A percentile compares a stretch with the other conserved stretches of the same genome.
Evolutionary conservation across 805 yeast genomes (phyloP).

Genomic region (Candida manassasensis): DNA sequence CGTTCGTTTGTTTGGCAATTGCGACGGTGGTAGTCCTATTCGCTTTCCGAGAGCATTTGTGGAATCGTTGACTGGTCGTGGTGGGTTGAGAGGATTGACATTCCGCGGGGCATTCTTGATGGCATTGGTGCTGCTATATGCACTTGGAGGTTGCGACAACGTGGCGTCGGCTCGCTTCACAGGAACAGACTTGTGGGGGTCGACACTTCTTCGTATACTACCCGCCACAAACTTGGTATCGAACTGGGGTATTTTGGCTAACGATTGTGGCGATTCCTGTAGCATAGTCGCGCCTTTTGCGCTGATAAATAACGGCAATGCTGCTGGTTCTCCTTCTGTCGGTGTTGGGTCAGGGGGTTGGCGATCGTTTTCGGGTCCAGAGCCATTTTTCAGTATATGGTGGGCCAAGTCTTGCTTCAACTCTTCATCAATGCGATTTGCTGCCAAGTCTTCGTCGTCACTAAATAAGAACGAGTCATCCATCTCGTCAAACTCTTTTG

Average conservation of each 20-base stretch:
- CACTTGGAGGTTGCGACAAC: not conserved
- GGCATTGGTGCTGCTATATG: slow-evolving; percentile 3
- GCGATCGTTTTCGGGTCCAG: not conserved
- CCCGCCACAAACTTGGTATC: slow-evolving; percentile 49
- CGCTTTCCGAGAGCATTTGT: slow-evolving; percentile 20
- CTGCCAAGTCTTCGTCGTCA: slow-evolving; percentile 22
- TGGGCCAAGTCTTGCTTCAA: slow-evolving; percentile 7
- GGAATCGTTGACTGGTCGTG: not conserved
- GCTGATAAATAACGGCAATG: slow-evolving; percentile 45
- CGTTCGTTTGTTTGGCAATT: slow-evolving; percentile 12
- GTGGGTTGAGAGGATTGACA: slow-evolving; percentile 6
- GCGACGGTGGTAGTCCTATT: slow-evolving; percentile 33
- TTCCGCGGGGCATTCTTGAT: slow-evolving; percentile 5
- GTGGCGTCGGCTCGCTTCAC: slow-evolving; percentile 37
- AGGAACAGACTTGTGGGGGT: slow-evolving; percentile 65
- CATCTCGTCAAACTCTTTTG: slow-evolving; percentile 22
- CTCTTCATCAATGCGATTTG: slow-evolving; percentile 9
- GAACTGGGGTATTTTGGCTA: slow-evolving; percentile 52
- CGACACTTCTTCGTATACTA: slow-evolving; percentile 50
- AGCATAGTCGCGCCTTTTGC: slow-evolving; percentile 61
- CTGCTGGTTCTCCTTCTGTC: not conserved
- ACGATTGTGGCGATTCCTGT: slow-evolving; percentile 36
- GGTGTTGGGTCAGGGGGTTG: not conserved
- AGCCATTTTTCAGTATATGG: not conserved
- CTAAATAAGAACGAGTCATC: slow-evolving; percentile 40